Conservation (phyloP, 495 filamentous ascomycete genomes). For the Achaetomiella virescens region DNA sequence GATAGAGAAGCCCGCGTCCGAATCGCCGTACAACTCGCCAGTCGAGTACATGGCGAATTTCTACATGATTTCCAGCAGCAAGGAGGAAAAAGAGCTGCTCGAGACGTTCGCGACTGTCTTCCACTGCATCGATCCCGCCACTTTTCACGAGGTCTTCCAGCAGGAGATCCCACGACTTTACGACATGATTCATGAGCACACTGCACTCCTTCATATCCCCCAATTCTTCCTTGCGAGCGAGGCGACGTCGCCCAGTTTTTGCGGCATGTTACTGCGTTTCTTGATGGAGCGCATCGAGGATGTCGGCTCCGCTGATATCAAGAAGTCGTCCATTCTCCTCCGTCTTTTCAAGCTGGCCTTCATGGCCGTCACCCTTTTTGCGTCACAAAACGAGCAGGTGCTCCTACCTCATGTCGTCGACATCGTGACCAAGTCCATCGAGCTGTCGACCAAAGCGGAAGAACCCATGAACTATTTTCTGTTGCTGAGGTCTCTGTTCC, state of each 20-base stretch:
- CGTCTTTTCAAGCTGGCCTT: slow-evolving; percentile 97
- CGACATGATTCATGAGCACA: slow-evolving; percentile 96
- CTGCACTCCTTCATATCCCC: slow-evolving; percentile 85
- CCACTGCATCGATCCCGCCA: slow-evolving; percentile 96
- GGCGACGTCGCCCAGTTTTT: slow-evolving; percentile 94
- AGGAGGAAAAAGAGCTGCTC: slow-evolving; percentile 95
- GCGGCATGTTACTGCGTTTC: slow-evolving; percentile 94
- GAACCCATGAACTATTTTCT: slow-evolving; percentile 99
- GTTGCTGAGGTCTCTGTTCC: slow-evolving; percentile 81
- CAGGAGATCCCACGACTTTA: slow-evolving; percentile 94
- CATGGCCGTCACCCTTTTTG: slow-evolving; percentile 98
- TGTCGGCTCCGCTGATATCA: slow-evolving; percentile 84
- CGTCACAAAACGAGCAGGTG: slow-evolving; percentile 88
- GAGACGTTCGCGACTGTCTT: slow-evolving; percentile 98
- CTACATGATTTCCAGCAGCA: slow-evolving; percentile 83
- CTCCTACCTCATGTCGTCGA: slow-evolving; percentile 91
- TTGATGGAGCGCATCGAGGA: slow-evolving; percentile 94
- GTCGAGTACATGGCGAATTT: slow-evolving; percentile 88
- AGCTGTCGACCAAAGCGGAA: slow-evolving; percentile 89
- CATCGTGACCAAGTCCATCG: slow-evolving; percentile 92
- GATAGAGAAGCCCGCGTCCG: slow-evolving; percentile 69
- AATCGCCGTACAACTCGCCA: slow-evolving; percentile 67
- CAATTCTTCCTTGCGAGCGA: slow-evolving; percentile 98
- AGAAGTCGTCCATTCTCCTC: slow-evolving; percentile 83
- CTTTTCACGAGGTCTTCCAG: slow-evolving; percentile 97